A percentile compares a stretch with the other conserved stretches of the same genome.
phyloP scores from a whole-genome alignment of 345 rosid genomes.

The Euphorbia lathyris region DNA sequence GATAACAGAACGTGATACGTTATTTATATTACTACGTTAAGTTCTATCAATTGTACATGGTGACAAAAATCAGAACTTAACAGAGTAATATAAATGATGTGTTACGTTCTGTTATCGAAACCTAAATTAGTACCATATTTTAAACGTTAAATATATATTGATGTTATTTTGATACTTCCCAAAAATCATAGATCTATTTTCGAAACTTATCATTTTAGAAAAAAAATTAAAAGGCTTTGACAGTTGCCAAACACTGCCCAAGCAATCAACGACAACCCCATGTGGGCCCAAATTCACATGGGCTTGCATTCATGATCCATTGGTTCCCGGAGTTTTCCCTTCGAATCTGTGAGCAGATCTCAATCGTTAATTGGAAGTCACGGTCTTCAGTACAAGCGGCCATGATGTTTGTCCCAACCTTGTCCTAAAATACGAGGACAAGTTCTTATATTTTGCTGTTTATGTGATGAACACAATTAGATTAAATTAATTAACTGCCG shows the following conservation, averaged over 20 bases:
- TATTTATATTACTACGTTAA: too few relatives aligned
- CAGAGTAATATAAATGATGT: too few relatives aligned
- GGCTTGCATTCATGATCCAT: conserved; percentile 23
- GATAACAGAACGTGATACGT: too few relatives aligned
- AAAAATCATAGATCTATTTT: too few relatives aligned
- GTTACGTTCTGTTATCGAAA: too few relatives aligned
- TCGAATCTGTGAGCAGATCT: not conserved
- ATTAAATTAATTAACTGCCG: conserved; percentile 31
- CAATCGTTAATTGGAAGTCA: conserved; percentile 25
- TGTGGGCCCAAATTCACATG: conserved; percentile 40
- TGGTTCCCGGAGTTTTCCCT: conserved; percentile 17
- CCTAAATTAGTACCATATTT: too few relatives aligned
- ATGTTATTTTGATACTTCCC: too few relatives aligned
- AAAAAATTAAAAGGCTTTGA: too few relatives aligned
- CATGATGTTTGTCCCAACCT: conserved; percentile 36
- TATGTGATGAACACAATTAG: conserved; percentile 34
- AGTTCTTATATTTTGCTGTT: conserved; percentile 27
- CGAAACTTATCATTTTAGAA: too few relatives aligned
- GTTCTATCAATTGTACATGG: too few relatives aligned
- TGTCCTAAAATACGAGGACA: conserved; percentile 45
- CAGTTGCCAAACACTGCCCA: conserved; percentile 7
- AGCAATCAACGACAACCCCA: conserved; percentile 32
- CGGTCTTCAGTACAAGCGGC: conserved; percentile 32
- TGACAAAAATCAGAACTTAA: too few relatives aligned
- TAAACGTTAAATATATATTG: too few relatives aligned